Evolutionary conservation across 2,329 filamentous ascomycete genomes (phyloP), one percentile per base, ranked within the genome.

Genomic region (Aspergillus sp.): DNA sequence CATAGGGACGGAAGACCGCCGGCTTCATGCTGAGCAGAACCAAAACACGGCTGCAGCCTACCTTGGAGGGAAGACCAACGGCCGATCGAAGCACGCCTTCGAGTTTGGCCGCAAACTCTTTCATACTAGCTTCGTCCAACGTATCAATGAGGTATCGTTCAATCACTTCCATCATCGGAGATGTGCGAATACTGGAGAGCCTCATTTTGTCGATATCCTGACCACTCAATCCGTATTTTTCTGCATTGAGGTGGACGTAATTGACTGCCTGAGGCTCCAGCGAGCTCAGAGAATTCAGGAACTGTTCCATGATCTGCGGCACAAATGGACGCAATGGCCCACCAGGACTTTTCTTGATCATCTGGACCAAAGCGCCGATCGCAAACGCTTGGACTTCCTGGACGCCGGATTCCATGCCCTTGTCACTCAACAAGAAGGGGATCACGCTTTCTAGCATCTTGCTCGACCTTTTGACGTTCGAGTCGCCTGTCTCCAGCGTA

Each of bases 21-120:
- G 85, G 86, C 12, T 92, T 86, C 54, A 93, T 94, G 54, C 91
- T 90, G 7, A 99, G 82, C 0, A 91, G 93, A 7, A 91, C 90
- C 32, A 99, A 82, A 2, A 97, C 88, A 57, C 92, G 87, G 64
- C 90, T 90, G 69, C 92, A 96, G 42, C 92, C 95, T 52, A 98
- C 90, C 78, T 98, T 98, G 0, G 92, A 96, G 2, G 94, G 94
- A 77, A 98, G 87, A 1, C 93, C 94, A 42, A 99, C 87, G 1
- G 93, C 91, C 26, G 85, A 87, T 72, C 94, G 95, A 76, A 98
- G 91, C 0, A 90, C 88, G 31, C 84, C 83, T 72, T 95, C 89
- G 0, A 99, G 82, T 49, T 82, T 85, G 2, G 88, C 87, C 39
- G 88, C 87, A 10, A 97, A 81, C 20, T 87, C 82, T 50, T 84